Conservation (phyloP, 2,329 filamentous ascomycete genomes). For the Fusarium sp. region DNA sequence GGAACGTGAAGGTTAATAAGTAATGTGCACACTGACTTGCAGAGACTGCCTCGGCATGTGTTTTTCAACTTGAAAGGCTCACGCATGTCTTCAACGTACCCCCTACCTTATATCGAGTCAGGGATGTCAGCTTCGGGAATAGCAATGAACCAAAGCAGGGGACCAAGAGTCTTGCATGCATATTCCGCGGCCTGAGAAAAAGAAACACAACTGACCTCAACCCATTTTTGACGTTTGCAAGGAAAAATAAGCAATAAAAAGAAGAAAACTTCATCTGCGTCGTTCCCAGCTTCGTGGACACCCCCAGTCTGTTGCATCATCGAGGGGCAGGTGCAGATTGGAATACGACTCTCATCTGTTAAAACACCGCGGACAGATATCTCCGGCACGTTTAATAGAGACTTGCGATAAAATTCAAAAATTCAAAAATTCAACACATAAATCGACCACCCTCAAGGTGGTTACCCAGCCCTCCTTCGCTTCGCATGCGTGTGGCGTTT, state of each 20-base stretch:
- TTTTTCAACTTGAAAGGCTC: constrained; percentile 10
- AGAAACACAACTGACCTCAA: constrained; percentile 11
- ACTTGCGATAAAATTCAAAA: constrained; percentile 2
- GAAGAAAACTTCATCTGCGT: constrained; percentile 5
- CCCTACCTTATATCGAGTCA: constrained; percentile 32
- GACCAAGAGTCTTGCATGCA: constrained; percentile 8
- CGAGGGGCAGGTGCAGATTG: not conserved
- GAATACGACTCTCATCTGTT: constrained; percentile 6
- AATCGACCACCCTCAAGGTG: constrained; percentile 9
- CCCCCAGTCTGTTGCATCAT: constrained; percentile 1
- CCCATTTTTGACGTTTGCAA: constrained; percentile 14
- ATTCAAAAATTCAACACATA: not conserved
- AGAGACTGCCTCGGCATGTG: constrained; percentile 33
- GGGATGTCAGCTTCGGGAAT: constrained; percentile 42
- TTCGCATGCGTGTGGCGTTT: constrained; percentile 22
- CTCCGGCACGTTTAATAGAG: constrained; percentile 15
- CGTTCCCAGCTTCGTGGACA: constrained; percentile 11
- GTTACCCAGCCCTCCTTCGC: constrained; percentile 28
- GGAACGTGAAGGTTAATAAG: not conserved
- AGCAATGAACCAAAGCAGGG: constrained; percentile 15
- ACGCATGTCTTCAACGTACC: constrained; percentile 32
- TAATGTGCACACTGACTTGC: not conserved
- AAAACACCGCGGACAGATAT: constrained; percentile 23
- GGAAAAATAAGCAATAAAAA: not conserved
- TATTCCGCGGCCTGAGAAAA: constrained; percentile 9